phyloP scores from a whole-genome alignment of 73 alveolate genomes.

The Stentor coeruleus region DNA sequence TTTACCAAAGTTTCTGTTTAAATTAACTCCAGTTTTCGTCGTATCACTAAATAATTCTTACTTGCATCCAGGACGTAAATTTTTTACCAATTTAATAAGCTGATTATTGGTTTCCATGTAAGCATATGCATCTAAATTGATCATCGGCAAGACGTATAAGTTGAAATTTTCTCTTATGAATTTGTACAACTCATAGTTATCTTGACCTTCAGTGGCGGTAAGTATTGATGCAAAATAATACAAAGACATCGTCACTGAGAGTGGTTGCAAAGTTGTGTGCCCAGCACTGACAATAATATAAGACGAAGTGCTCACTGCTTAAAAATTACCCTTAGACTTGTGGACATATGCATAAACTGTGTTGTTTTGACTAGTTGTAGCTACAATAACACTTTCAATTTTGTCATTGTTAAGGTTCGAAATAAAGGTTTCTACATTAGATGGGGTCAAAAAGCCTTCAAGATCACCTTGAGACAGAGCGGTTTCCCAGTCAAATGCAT shows the following conservation, averaged over 20 bases:
- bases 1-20: neutral
- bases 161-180: neutral
- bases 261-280: conserved; percentile 17
- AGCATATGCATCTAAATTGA: neutral
- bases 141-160: conserved; percentile 11
- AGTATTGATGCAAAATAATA: too few species aligned
- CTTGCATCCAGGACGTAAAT: neutral
- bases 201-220: neutral
- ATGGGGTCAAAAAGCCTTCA: neutral
- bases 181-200: neutral
- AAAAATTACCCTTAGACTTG: neutral
- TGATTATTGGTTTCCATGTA: neutral
- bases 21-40: neutral
- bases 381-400: neutral
- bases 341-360: neutral
- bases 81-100: neutral
- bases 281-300: neutral
- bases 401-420: neutral
- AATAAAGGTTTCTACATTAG: neutral
- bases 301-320: neutral
- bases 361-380: neutral
- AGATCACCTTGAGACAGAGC: neutral
- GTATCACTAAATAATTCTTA: neutral
- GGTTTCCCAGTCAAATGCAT: neutral
- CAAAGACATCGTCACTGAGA: neutral